Percentiles rank a stretch among this genome's conserved stretches.
These are phyloP conservation scores for Rhizopus microsporus DNA, from an alignment of 371 early-diverging fungal genomes.

Conservation along the genomic window DNA sequence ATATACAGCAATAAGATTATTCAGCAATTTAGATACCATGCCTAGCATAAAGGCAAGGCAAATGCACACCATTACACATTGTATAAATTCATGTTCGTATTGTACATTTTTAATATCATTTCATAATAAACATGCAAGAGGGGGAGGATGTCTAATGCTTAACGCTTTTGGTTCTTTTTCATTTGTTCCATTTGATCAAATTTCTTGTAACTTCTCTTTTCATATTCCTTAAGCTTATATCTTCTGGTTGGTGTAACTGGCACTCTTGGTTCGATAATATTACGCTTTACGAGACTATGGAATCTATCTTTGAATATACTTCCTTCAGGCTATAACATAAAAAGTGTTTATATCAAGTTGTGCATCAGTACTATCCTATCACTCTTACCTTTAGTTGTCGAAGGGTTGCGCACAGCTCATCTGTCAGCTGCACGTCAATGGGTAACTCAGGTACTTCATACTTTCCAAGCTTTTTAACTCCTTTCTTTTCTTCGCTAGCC, in stretches of 20 bases:
- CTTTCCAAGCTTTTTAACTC: slow-evolving; percentile 52
- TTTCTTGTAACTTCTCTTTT: slow-evolving; percentile 56
- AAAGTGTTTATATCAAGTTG: slow-evolving; percentile 5
- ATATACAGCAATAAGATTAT: too few species aligned
- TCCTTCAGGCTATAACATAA: slow-evolving; percentile 79
- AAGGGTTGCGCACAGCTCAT: slow-evolving; percentile 60
- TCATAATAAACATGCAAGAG: too few species aligned
- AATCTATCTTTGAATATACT: slow-evolving; percentile 83
- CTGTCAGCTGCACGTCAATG: slow-evolving; percentile 59
- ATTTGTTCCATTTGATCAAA: slow-evolving; percentile 32
- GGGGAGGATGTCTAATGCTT: too few species aligned
- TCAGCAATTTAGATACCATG: too few species aligned
- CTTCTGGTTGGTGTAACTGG: slow-evolving; percentile 45
- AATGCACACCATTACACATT: background rate
- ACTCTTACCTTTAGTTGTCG: slow-evolving; percentile 54
- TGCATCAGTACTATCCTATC: background rate
- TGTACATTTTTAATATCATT: background rate
- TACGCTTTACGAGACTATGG: slow-evolving; percentile 80
- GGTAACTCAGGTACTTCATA: slow-evolving; percentile 48
- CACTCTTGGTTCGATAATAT: slow-evolving; percentile 83
- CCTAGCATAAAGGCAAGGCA: background rate
- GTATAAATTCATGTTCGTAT: background rate
- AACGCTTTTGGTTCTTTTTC: slow-evolving; percentile 13
- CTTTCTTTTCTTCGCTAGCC: slow-evolving; percentile 47
- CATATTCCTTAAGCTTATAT: slow-evolving; percentile 58